phyloP scores from a whole-genome alignment of 208 protist genomes.

The Herpetomonas samuelpessoai region DNA sequence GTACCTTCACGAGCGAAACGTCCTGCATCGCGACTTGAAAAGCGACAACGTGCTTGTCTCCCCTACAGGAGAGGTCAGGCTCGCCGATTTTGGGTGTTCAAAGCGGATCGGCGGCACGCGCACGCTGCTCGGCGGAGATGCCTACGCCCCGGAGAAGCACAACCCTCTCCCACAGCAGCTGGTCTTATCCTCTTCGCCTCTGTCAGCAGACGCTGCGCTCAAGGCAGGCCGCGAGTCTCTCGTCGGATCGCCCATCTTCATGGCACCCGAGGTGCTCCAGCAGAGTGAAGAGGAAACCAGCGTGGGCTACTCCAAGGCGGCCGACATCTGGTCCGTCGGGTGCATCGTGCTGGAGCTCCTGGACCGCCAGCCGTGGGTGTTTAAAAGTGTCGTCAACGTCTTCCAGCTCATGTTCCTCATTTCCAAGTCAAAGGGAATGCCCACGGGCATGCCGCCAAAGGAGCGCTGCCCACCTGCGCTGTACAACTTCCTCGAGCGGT shows the following conservation, averaged over 20 bases:
- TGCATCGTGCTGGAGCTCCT: constrained; percentile 88
- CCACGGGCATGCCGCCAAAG: constrained; percentile 57
- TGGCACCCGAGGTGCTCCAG: constrained; percentile 88
- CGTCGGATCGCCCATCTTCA: constrained; percentile 85
- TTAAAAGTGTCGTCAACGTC: constrained; percentile 45
- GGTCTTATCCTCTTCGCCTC: background rate
- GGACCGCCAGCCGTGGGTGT: constrained; percentile 68
- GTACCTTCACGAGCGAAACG: constrained; percentile 79
- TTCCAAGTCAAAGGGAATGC: constrained; percentile 59
- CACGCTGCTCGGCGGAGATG: background rate
- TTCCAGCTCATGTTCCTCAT: constrained; percentile 86
- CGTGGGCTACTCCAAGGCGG: constrained; percentile 51
- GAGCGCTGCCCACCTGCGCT: constrained; percentile 47
- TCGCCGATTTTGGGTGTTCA: constrained; percentile 94
- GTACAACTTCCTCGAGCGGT: constrained; percentile 60
- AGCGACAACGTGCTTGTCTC: constrained; percentile 91
- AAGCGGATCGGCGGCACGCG: constrained; percentile 58
- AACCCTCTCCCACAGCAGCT: background rate
- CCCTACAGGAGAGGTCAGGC: constrained; percentile 85
- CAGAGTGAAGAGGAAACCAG: constrained; percentile 16
- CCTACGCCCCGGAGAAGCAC: background rate
- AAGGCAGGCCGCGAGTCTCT: constrained; percentile 69
- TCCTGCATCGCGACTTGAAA: constrained; percentile 92
- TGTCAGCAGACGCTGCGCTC: constrained; percentile 10
- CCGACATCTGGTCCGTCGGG: constrained; percentile 88